A percentile compares a stretch with the other conserved stretches of the same genome.
Conservation (phyloP, 192 early-diverging fungal species). For the Coemansia sp. region DNA sequence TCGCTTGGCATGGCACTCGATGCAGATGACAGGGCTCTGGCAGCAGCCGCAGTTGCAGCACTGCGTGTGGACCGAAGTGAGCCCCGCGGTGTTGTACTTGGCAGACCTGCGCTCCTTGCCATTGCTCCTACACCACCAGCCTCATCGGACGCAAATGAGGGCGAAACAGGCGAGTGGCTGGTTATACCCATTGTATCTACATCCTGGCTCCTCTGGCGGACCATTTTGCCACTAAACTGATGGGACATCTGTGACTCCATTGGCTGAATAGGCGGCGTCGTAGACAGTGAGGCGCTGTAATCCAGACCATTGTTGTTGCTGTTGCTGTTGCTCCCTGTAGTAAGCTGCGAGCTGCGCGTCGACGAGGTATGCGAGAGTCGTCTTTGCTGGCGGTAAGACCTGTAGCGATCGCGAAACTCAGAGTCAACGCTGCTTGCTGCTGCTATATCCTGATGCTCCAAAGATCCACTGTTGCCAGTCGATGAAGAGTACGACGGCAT, state of each 20-base stretch:
- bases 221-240: constrained; percentile 4
- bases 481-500: neutral
- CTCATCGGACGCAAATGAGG: constrained; percentile 2
- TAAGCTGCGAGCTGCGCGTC: constrained; percentile 40
- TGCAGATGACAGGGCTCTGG: neutral
- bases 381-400: constrained; percentile 46
- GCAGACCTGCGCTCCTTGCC: neutral
- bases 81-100: constrained; percentile 25
- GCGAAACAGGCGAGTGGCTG: constrained; percentile 1
- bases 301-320: constrained; percentile 23
- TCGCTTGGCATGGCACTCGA: neutral
- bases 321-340: constrained; percentile 35
- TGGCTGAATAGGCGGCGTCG: constrained; percentile 10
- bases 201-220: constrained; percentile 36
- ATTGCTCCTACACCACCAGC: neutral
- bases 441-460: neutral
- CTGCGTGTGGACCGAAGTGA: constrained; percentile 48
- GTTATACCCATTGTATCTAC: constrained; percentile 12
- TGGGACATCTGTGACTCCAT: neutral
- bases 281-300: neutral
- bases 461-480: neutral
- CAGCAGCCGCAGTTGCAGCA: constrained; percentile 23
- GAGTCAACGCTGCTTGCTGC: constrained; percentile 14
- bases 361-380: constrained; percentile 44
- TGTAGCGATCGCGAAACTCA: constrained; percentile 50